Percentiles rank a stretch among this genome's conserved stretches.
Evolutionary conservation across 768 basidiomycete species (phyloP).

Genomic region (Hygrophorus russula): DNA sequence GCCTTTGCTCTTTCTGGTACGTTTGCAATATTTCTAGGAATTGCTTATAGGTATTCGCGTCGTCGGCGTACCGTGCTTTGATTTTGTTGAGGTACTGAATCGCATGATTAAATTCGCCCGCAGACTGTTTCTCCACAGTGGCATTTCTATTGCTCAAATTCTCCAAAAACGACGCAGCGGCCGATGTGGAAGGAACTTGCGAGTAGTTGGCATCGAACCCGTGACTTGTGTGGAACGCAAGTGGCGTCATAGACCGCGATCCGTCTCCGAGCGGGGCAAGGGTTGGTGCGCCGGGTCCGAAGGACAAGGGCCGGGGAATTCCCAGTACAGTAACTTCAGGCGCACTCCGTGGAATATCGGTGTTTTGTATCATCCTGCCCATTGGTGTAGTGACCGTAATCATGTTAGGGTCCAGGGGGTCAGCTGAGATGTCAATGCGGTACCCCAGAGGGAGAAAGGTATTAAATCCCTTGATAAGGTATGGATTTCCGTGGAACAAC

Average conservation of each 20-base stretch:
- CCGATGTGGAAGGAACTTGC: constrained; percentile 35
- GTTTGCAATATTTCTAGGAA: constrained; percentile 83
- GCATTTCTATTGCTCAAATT: constrained; percentile 40
- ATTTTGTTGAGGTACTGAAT: constrained; percentile 99
- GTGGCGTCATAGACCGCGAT: constrained; percentile 48
- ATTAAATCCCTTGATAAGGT: constrained; percentile 74
- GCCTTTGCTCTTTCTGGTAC: constrained; percentile 76
- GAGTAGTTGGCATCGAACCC: constrained; percentile 31
- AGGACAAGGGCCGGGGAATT: constrained; percentile 17
- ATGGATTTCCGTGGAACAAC: constrained; percentile 60
- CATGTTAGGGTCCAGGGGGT: constrained; percentile 56
- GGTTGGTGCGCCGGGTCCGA: constrained; percentile 20
- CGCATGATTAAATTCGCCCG: constrained; percentile 82
- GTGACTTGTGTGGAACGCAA: constrained; percentile 28
- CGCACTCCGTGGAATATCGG: constrained; percentile 18
- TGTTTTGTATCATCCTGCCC: constrained; percentile 60
- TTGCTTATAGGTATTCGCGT: constrained; percentile 87
- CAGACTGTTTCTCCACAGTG: constrained; percentile 37
- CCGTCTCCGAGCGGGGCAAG: constrained; percentile 23
- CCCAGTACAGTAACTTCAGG: constrained; percentile 21
- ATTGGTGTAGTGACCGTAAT: constrained; percentile 77
- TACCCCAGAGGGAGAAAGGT: constrained; percentile 73
- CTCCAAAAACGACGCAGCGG: constrained; percentile 57
- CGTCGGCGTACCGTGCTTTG: constrained; percentile 80
- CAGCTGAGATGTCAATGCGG: constrained; percentile 21